A percentile compares a stretch with the other conserved stretches of the same genome.
These are phyloP conservation scores for Penicillium decumbens DNA, from an alignment of 2,329 filamentous ascomycete genomes.

Conservation along the genomic window DNA sequence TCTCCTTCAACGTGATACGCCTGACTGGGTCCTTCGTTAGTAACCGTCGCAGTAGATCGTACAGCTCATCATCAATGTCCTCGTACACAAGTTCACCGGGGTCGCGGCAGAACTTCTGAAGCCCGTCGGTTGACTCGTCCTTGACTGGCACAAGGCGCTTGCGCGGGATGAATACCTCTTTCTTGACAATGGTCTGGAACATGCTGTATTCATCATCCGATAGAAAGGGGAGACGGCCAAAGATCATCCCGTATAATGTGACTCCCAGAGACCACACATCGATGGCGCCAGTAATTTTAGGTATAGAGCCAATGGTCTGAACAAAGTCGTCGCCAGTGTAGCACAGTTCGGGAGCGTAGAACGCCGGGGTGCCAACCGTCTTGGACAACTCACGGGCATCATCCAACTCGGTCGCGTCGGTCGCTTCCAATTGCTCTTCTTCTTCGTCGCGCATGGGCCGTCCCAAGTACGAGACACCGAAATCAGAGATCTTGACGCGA, in stretches of 20 bases:
- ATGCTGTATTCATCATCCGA: slow-evolving; percentile 88
- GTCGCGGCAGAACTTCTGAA: slow-evolving; percentile 53
- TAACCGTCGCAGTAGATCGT: slow-evolving; percentile 73
- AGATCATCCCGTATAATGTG: slow-evolving; percentile 92
- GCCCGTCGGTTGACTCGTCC: slow-evolving; percentile 42
- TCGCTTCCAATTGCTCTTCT: slow-evolving; percentile 70
- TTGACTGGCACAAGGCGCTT: slow-evolving; percentile 72
- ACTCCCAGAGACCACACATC: slow-evolving; percentile 97
- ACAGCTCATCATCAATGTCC: slow-evolving; percentile 71
- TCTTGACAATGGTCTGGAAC: slow-evolving; percentile 85
- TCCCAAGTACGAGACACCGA: slow-evolving; percentile 96
- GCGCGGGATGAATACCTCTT: slow-evolving; percentile 83
- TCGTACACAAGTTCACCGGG: slow-evolving; percentile 81
- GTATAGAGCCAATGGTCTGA: slow-evolving; percentile 52
- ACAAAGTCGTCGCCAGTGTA: slow-evolving; percentile 68
- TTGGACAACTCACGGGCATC: slow-evolving; percentile 96
- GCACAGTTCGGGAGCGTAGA: slow-evolving; percentile 95
- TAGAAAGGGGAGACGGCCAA: slow-evolving; percentile 86
- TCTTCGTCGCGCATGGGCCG: slow-evolving; percentile 80
- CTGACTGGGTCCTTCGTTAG: slow-evolving; percentile 84
- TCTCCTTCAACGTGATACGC: slow-evolving; percentile 82
- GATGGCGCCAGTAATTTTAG: slow-evolving; percentile 83
- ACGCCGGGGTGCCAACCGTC: slow-evolving; percentile 94
- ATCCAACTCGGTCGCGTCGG: slow-evolving; percentile 80
- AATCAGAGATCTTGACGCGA: slow-evolving; percentile 95